Base-by-base conservation (phyloP, 306 rosid species). In the Sicyos edulis region DNA sequence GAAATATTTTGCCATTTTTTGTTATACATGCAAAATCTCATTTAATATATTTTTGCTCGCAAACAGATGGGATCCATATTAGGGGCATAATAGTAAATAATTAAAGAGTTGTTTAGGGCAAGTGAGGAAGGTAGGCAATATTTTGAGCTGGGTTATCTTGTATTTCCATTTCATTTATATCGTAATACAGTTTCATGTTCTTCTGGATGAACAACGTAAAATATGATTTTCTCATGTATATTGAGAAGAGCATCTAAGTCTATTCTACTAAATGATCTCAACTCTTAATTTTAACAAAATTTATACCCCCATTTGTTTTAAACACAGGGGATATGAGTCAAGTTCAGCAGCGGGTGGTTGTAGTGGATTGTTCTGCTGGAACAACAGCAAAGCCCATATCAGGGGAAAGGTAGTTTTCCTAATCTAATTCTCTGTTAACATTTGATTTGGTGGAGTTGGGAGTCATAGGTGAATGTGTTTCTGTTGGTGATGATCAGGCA, bases 321-420 rank as follows among this genome's bases (percentile, higher is more conserved):
- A 76, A 63, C 79, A 63, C 59, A 93, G 97, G 88, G 96, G 87
- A 24, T 85, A 91, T 75, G 97, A 93, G 81, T 91, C 96, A 44
- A 82, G 96, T 37, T 73, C 96, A 0, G 87, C 87, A 55, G 76
- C 62, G 52, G 89, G 88, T 74, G 92, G 96, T 20, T 93, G 99
- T 34, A 82, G 86, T 51, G 85, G 91, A 55, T 85, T 89, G 80
- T 77, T 91, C 62, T 91, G 85, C 74, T 93, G 97, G 96, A 88
- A 91, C 62, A 84, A 75, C 62, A 76, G 85, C 56, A 87, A 84
- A 77, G 81, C 78, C 75, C 80, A 10, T 4, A 88, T 74, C 71
- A 87, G 85, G 73, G 88, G 78, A 64, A 93, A 84, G 90, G 97
- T 93, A 84, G 7, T 50, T 50, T 50, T 50, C 47, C 12, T 14